These are phyloP conservation scores for Camelina laxa DNA, from an alignment of 345 rosid species.

Conservation along the genomic window DNA sequence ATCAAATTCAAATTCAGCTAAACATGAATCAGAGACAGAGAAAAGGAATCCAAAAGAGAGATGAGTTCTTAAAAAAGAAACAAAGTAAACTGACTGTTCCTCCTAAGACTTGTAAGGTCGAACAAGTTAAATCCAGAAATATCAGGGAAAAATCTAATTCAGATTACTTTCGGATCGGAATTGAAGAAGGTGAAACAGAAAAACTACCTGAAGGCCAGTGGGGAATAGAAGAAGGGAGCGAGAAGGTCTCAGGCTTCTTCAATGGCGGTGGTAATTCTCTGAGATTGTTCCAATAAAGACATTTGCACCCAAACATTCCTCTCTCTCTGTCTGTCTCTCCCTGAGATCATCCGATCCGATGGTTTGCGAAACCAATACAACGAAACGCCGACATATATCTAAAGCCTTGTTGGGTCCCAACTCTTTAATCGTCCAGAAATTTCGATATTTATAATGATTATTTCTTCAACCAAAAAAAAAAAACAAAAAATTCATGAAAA, in stretches of 20 bases:
- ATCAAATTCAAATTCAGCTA: not conserved
- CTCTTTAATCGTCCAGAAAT: not conserved
- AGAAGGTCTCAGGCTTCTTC: conserved; percentile 55
- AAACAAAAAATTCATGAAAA: too few species aligned
- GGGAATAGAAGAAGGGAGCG: conserved; percentile 71
- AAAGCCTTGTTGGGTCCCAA: conserved; percentile 15
- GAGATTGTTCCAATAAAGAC: conserved; percentile 54
- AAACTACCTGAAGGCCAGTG: conserved; percentile 77
- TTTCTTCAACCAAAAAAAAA: not conserved
- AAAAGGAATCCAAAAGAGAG: not conserved
- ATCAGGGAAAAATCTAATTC: not conserved
- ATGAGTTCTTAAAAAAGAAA: not conserved
- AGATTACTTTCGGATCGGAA: conserved; percentile 2
- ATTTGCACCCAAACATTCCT: conserved; percentile 56
- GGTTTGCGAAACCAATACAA: conserved; percentile 38
- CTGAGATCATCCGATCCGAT: conserved; percentile 38
- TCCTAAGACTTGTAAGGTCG: not conserved
- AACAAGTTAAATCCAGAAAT: not conserved
- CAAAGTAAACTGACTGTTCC: not conserved
- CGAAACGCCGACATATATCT: conserved; percentile 17
- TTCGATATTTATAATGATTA: not conserved
- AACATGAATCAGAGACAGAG: not conserved
- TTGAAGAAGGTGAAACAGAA: not conserved
- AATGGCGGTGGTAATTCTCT: conserved; percentile 33
- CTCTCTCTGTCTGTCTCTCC: conserved; percentile 8